Percentiles rank a stretch among this genome's conserved stretches.
phyloP scores from a whole-genome alignment of 192 early-diverging fungal genomes.

The Coemansia sp. region DNA sequence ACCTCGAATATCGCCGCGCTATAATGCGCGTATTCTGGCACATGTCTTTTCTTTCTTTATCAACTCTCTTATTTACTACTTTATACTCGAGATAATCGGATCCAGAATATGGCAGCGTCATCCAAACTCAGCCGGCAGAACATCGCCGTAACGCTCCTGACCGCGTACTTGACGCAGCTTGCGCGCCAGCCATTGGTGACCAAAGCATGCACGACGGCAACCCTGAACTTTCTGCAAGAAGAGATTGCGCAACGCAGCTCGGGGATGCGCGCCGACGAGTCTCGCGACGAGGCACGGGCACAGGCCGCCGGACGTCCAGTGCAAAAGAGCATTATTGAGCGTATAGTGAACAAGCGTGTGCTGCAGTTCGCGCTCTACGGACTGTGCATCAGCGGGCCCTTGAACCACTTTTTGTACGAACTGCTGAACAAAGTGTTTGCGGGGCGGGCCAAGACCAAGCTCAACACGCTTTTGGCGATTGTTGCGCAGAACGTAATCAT shows the following conservation, averaged over 20 bases:
- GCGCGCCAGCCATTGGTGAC: conserved; percentile 70
- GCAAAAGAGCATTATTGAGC: conserved; percentile 22
- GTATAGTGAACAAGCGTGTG: conserved; percentile 61
- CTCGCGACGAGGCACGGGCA: conserved; percentile 24
- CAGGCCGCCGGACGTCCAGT: neutral
- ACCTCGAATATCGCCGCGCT: too few relatives aligned
- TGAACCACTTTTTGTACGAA: conserved; percentile 80
- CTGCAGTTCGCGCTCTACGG: conserved; percentile 85
- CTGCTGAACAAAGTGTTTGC: conserved; percentile 72
- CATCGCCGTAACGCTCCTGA: conserved; percentile 53
- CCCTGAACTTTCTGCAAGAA: conserved; percentile 78
- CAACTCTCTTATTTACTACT: neutral
- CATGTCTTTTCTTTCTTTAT: neutral
- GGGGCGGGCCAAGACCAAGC: conserved; percentile 60
- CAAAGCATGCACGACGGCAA: conserved; percentile 75
- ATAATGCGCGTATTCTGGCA: too few relatives aligned
- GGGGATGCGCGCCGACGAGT: conserved; percentile 50
- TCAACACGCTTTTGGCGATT: conserved; percentile 69
- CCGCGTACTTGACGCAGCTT: conserved; percentile 63
- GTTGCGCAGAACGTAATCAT: conserved; percentile 75
- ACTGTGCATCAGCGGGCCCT: conserved; percentile 75
- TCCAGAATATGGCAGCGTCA: conserved; percentile 32
- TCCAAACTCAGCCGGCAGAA: conserved; percentile 45
- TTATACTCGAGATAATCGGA: neutral
- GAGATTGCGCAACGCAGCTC: conserved; percentile 66